Base-by-base conservation (phyloP, 768 basidiomycete species). In the Mycena alexandri region DNA sequence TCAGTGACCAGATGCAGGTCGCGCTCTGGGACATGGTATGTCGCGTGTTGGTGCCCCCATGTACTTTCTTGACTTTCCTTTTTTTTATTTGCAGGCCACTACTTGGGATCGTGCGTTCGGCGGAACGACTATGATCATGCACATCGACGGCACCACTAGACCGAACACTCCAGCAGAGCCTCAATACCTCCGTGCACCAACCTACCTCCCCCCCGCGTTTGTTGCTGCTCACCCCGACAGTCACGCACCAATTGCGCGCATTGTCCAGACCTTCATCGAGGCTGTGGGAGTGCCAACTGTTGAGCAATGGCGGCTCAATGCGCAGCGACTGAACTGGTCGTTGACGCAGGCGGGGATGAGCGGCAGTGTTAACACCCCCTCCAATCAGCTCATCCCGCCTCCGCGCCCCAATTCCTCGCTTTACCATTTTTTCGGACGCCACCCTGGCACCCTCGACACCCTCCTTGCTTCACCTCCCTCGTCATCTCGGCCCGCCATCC, bases 201-300 rank as follows among this genome's bases (percentile, higher is more conserved):
- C 51, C 2, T 68, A 62, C 29, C 41, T 63, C 25, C 66, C 66
- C 2, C 66, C 66, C 10, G n/a, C 42, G 3, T 67, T 68, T 34
- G 22, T 63, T 5, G 36, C 33, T 1, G 17, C 17, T 5, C 34
- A 61, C 24, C 53, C 54, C 2, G 59, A 16, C 25, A 42, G 41
- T 24, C 67, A 61, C 47, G 14, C 44, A 2, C 14, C 24, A 4
- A 62, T 68, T 25, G 67, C 61, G 4, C 53, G 21, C 29, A 68
- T 68, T 5, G 66, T 53, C 11, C 67, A 68, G 34, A 25, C 22
- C 7, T 68, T 36, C 61, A 58, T 68, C 34, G 60, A 68, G 34
- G 3, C 29, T 3, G 46, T 68, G 5, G 67, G 60, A 8, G 25
- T 68, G 3, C 53, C 67, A 1, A 63, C 67, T 1, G 61, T 67